Base-by-base conservation (phyloP, 2,329 filamentous ascomycete species). In the Neofusicoccum kwambonambiense region DNA sequence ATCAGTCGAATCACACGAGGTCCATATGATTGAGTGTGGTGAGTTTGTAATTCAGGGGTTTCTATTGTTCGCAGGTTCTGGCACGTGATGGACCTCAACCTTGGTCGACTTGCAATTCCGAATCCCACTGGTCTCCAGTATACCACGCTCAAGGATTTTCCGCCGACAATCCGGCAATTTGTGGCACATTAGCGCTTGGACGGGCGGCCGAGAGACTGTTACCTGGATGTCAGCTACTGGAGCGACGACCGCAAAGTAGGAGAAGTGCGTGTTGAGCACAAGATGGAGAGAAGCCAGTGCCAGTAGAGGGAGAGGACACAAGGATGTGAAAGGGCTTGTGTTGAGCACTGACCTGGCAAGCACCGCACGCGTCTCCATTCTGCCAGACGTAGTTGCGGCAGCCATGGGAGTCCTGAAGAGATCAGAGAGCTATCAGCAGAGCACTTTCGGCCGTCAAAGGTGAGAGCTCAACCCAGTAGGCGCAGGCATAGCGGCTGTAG, bases 301-400 rank as follows among this genome's bases (percentile, higher is more conserved):
- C 27, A 35, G n/a, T 22, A 3, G 1, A 17, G 8, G 9, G n/a
- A 37, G 17, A 37, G 12, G 50, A 22, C 3, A 4, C n/a, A 39
- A 15, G 11, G 49, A 15, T 35, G 3, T 37, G 7, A 15, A 15
- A 4, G 3, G 27, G 47, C 3, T 31, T 2, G 12, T 11, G 27
- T 8, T 50, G 17, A 15, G 1, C 6, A 56, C 64, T 44, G 44
- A 64, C 64, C 50, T 50, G 39, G 44, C 64, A 66, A 17, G 34
- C 37, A 6, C 39, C 37, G 37, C 64, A 66, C 6, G 64, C 64
- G 42, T 62, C 58, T 7, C 50, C 60, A 22, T 66, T 50, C 54
- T 62, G 56, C 57, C 57, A 66, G 2, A 66, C 64, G 27, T 54
- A 66, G 50, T 66, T 64, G 27, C 49, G 56, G 41, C 64, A 66